Percentiles rank a stretch among this genome's conserved stretches.
These are phyloP conservation scores for Aspergillus melleus DNA, from an alignment of 2,329 filamentous ascomycete genomes.

Conservation along the genomic window DNA sequence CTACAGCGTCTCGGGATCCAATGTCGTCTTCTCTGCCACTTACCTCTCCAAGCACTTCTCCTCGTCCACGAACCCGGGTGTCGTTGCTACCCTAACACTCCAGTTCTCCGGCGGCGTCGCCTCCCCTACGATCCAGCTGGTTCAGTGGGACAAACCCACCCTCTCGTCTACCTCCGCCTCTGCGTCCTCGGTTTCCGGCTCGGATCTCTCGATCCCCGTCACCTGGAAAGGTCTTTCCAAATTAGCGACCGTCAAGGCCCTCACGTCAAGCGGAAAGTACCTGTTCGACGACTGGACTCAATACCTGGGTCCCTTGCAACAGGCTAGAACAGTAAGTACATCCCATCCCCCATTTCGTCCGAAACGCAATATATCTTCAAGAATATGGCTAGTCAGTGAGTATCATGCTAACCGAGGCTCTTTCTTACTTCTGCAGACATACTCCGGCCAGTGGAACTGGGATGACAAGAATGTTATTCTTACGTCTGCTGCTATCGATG, in stretches of 20 bases:
- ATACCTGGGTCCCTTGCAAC: conserved; percentile 54
- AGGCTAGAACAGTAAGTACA: conserved; percentile 40
- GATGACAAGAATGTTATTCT: conserved; percentile 50
- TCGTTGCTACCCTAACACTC: conserved; percentile 53
- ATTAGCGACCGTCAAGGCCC: conserved; percentile 54
- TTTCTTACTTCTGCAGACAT: conserved; percentile 40
- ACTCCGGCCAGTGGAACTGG: conserved; percentile 54
- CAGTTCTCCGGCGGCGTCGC: conserved; percentile 53
- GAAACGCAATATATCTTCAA: no score
- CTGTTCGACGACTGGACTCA: conserved; percentile 59
- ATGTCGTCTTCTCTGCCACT: conserved; percentile 49
- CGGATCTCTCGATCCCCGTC: conserved; percentile 52
- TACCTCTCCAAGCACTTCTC: conserved; percentile 51
- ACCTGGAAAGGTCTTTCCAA: conserved; percentile 53
- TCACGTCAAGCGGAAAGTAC: conserved; percentile 50
- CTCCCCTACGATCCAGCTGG: conserved; percentile 48
- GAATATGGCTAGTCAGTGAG: not conserved
- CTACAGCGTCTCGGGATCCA: conserved; percentile 48
- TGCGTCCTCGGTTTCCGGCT: conserved; percentile 34
- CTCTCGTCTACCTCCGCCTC: conserved; percentile 27
- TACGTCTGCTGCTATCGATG: conserved; percentile 46
- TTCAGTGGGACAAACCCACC: conserved; percentile 54
- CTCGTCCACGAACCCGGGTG: conserved; percentile 43
- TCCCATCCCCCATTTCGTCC: not conserved
- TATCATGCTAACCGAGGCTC: not conserved